Evolutionary conservation across 2,329 filamentous ascomycete genomes (phyloP), one percentile per base, ranked within the genome.

Genomic region (Hymenoscyphus fraxineus): DNA sequence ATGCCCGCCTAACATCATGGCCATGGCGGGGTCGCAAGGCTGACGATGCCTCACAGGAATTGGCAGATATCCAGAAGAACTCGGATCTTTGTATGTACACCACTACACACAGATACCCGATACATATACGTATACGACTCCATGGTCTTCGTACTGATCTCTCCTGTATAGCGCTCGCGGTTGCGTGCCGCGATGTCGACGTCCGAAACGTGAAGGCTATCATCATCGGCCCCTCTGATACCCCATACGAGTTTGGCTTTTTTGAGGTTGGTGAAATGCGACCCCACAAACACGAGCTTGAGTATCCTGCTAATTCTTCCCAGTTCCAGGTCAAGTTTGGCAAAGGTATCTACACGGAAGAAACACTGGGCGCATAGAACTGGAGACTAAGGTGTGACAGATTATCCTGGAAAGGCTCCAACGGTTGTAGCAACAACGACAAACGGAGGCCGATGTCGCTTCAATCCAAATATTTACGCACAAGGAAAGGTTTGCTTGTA

Each of bases 391-490:
- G n/a, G 10, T 51, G 54, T 63, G 12, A 15, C 71, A 92, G 93
- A 97, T 2, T 99, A 99, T 73, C 95, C 95, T 6, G 81, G 84
- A 59, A 88, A 86, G 70, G 83, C 86, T 0, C 87, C 87, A 1
- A 68, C 71, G 15, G 86, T 89, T 32, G 85, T 82, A 31, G 88
- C 90, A 32, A 83, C 88, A 54, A 98, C 95, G 0, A 99, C 94
- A 1, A 97, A 98, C 74, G 82, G 83, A n/a, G 94, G 94, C 12
- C 83, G 89, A 65, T 93, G 89, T 74, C 88, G 95, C 7, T 98
- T 98, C 81, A 97, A 97, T 73, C 95, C 95, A 3, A 99, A 99
- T 74, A 97, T 99, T 66, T 99, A 99, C 75, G 83, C 93, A 1
- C 86, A 81, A 59, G 95, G 95, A 59, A 96, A 94, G 78, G 93